Conservation (phyloP, 176 grass and related monocot genomes). For the Otatea glauca region DNA sequence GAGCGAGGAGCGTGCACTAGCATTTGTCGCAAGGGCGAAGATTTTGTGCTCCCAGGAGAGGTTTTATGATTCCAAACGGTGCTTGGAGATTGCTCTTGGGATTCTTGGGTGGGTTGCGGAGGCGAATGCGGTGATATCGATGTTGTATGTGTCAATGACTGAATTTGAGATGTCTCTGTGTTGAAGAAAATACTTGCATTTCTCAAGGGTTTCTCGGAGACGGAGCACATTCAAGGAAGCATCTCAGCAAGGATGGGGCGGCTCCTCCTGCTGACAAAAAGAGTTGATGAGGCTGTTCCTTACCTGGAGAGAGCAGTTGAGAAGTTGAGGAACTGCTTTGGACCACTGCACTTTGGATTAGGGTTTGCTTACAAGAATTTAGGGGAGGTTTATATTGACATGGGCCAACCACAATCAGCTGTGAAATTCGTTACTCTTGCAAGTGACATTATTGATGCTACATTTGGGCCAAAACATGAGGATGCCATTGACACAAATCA, state of each 20-base stretch:
- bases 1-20: slow-evolving; percentile 62
- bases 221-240: slow-evolving; percentile 66
- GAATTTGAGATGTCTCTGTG: slow-evolving; percentile 69
- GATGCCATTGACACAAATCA: slow-evolving; percentile 70
- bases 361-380: slow-evolving; percentile 85
- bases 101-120: slow-evolving; percentile 57
- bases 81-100: slow-evolving; percentile 66
- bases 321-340: slow-evolving; percentile 73
- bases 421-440: slow-evolving; percentile 54
- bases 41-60: slow-evolving; percentile 60
- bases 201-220: slow-evolving; percentile 49
- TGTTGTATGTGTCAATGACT: slow-evolving; percentile 66
- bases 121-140: too few species aligned
- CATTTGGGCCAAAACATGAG: slow-evolving; percentile 63
- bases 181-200: slow-evolving; percentile 68
- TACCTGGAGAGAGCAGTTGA: slow-evolving; percentile 71
- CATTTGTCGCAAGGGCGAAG: slow-evolving; percentile 60
- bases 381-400: slow-evolving; percentile 61
- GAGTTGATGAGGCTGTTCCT: slow-evolving; percentile 58
- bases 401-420: slow-evolving; percentile 46
- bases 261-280: slow-evolving; percentile 64
- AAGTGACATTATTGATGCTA: slow-evolving; percentile 59
- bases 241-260: slow-evolving; percentile 70
- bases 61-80: slow-evolving; percentile 58
- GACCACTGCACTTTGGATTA: slow-evolving; percentile 64